Base-by-base conservation (phyloP, 202 grass and related monocot species). In the Bolboschoenoplectus hybrid region DNA sequence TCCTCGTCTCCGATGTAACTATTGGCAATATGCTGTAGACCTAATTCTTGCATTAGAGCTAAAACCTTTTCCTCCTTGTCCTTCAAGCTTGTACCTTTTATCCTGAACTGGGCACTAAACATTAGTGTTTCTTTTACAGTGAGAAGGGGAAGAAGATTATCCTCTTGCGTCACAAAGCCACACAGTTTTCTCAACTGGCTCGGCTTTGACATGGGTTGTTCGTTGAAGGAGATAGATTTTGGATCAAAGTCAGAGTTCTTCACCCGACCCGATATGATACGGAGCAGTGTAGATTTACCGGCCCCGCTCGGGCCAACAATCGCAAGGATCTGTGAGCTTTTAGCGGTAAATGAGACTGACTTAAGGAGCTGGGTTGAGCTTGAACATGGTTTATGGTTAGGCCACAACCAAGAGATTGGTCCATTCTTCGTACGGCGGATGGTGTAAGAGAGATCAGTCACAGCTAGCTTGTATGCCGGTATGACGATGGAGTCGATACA, bases 271-370 rank as follows among this genome's bases (percentile, higher is more conserved):
- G 91, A 97, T 80, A 97, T 89, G 69, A 89, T 86, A 55, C 92
- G 91, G 20, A 97, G 95, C 8, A 97, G 95, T 50, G 95, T 97
- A 8, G 95, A 97, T 82, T 97, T 97, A 61, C 95, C 92, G 1
- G 89, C 95, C 51, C 92, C 95, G 68, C 92, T 95, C 32, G 95
- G 92, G 2, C 92, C 95, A 5, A 94, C 91, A 9, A 97, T 81
- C 26, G 92, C 92, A 58, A 95, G 91, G 81, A 97, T 95, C 57
- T 84, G 79, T 58, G 95, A 93, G 87, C 91, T 95, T 75, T 87
- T 85, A 9, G 89, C 89, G 0, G 72, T 67, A 89, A 97, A 97
- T 14, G 95, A 95, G 60, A 93, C 91, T 0, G 85, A 91, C 2
- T 88, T 93, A 2, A 97, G 92, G 63, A 97, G 62, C 3, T 84